Percentiles rank a stretch among this genome's conserved stretches.
Evolutionary conservation across 75 land plant species (phyloP).

Genomic region (Azolla pinnata): DNA sequence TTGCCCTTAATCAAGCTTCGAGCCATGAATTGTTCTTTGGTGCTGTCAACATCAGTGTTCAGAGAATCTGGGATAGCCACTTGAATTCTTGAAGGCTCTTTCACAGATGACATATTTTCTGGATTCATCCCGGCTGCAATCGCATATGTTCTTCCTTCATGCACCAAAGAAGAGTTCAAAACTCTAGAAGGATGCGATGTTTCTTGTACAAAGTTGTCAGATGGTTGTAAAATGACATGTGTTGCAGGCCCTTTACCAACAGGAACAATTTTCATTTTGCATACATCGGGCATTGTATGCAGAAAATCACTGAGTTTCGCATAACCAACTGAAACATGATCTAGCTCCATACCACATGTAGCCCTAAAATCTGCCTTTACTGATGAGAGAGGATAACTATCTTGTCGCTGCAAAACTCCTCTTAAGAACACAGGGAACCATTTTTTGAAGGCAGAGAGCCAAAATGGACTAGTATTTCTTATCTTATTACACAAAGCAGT

Average conservation of each 20-base stretch:
- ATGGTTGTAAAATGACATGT: constrained; percentile 45
- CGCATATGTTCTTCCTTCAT: constrained; percentile 25
- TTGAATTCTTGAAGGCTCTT: no score
- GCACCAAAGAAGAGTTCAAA: constrained; percentile 14
- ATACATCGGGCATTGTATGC: constrained; percentile 42
- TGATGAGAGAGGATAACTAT: constrained; percentile 60
- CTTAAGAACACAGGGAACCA: constrained; percentile 54
- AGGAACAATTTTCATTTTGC: constrained; percentile 50
- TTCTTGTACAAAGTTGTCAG: constrained; percentile 2
- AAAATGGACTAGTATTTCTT: no score
- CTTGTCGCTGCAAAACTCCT: constrained; percentile 27
- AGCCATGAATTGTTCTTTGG: background rate
- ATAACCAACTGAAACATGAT: constrained; percentile 50
- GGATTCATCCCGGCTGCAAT: constrained; percentile 15
- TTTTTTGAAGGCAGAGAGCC: constrained; percentile 41
- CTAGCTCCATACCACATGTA: constrained; percentile 54
- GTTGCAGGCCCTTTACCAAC: constrained; percentile 45
- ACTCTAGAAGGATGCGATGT: constrained; percentile 3
- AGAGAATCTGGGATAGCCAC: no score
- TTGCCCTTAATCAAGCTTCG: background rate
- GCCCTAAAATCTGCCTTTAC: constrained; percentile 69
- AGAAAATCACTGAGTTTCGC: constrained; percentile 62
- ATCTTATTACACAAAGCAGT: no score
- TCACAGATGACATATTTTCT: background rate
- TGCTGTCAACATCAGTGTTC: no score